A percentile compares a stretch with the other conserved stretches of the same genome.
These are phyloP conservation scores for Linum usitatissimum DNA, from an alignment of 345 rosid species.

Conservation along the genomic window DNA sequence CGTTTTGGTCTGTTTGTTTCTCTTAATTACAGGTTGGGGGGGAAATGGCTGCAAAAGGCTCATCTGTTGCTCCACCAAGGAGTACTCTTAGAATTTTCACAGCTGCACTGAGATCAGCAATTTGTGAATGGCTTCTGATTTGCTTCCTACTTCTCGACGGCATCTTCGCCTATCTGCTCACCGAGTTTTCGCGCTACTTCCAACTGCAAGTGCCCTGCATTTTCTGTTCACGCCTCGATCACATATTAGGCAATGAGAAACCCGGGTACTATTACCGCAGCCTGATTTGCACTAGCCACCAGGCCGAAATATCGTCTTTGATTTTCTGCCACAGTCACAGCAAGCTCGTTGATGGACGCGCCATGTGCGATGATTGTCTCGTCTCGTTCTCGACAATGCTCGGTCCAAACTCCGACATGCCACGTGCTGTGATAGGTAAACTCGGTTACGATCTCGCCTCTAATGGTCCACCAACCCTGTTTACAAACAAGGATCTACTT, in stretches of 20 bases:
- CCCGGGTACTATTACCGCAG: slow-evolving; percentile 13
- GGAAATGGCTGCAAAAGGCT: slow-evolving; percentile 13
- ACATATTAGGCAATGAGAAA: slow-evolving; percentile 12
- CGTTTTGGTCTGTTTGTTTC: slow-evolving; percentile 6
- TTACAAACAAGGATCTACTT: background rate
- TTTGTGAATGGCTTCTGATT: slow-evolving; percentile 19
- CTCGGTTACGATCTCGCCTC: slow-evolving; percentile 30
- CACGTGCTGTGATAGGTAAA: slow-evolving; percentile 25
- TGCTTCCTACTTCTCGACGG: slow-evolving; percentile 16
- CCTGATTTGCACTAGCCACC: slow-evolving; percentile 16
- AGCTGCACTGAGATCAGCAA: slow-evolving; percentile 12
- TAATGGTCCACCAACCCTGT: slow-evolving; percentile 11
- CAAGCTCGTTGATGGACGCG: slow-evolving; percentile 17
- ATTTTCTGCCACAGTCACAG: slow-evolving; percentile 19
- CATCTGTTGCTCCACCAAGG: slow-evolving; percentile 5
- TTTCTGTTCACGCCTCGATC: slow-evolving; percentile 21
- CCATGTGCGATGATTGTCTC: slow-evolving; percentile 23
- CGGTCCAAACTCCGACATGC: slow-evolving; percentile 5
- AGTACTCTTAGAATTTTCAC: slow-evolving; percentile 2
- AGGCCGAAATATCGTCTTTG: slow-evolving; percentile 19
- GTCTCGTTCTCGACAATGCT: slow-evolving; percentile 8
- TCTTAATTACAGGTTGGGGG: slow-evolving; percentile 10
- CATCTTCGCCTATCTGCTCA: slow-evolving; percentile 14
- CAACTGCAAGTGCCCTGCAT: slow-evolving; percentile 19
- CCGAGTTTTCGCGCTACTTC: slow-evolving; percentile 12